Evolutionary conservation across 176 grass and related monocot genomes (phyloP).

Genomic region (Phyllostachys edulis): DNA sequence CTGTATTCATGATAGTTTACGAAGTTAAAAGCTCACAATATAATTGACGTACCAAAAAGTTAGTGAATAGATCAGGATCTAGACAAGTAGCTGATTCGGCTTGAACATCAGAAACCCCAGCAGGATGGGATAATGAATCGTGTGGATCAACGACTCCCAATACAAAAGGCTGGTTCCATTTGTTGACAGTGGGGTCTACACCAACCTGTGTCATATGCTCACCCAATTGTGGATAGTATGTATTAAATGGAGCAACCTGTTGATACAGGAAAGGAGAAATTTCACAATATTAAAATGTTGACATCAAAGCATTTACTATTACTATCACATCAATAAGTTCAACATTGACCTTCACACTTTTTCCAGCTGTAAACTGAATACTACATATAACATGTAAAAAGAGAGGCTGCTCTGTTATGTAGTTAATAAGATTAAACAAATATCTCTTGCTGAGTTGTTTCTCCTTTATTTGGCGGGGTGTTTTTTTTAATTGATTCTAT

Average conservation of each 20-base stretch:
- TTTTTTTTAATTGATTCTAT: no score
- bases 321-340: background rate
- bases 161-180: slow-evolving; percentile 90
- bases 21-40: slow-evolving; percentile 5
- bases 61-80: slow-evolving; percentile 92
- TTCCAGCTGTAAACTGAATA: slow-evolving; percentile 9
- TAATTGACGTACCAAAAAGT: slow-evolving; percentile 71
- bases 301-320: background rate
- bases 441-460: background rate
- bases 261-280: slow-evolving; percentile 31
- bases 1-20: background rate
- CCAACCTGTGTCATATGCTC: slow-evolving; percentile 80
- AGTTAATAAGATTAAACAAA: background rate
- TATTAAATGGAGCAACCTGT: slow-evolving; percentile 99
- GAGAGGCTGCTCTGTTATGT: background rate
- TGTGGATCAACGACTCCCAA: slow-evolving; percentile 92
- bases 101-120: slow-evolving; percentile 85
- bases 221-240: slow-evolving; percentile 73
- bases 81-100: slow-evolving; percentile 76
- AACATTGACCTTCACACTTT: background rate
- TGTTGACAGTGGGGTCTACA: slow-evolving; percentile 71
- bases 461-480: no score
- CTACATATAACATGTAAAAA: background rate
- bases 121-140: slow-evolving; percentile 89
- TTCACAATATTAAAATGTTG: background rate